A percentile compares a stretch with the other conserved stretches of the same genome.
These are phyloP conservation scores for Calonectria pteridis DNA, from an alignment of 2,329 filamentous ascomycete species.

Conservation along the genomic window DNA sequence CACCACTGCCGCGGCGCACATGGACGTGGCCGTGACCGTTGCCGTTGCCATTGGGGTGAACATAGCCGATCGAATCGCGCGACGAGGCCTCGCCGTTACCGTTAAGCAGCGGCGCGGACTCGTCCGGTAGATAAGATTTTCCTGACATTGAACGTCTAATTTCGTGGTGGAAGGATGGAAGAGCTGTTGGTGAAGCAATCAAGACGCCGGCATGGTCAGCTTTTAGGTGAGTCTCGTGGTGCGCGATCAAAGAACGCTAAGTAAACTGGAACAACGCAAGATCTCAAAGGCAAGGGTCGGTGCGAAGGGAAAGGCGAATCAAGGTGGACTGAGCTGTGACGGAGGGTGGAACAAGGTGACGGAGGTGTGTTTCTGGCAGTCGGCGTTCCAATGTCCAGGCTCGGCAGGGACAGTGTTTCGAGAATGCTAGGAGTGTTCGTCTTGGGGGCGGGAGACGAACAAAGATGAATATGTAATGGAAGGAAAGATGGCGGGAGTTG, in stretches of 20 bases:
- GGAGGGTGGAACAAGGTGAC: not conserved
- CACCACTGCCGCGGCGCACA: constrained; percentile 39
- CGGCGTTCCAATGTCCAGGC: not conserved
- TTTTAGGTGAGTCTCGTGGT: constrained; percentile 11
- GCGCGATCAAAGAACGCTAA: not conserved
- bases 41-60: constrained; percentile 29
- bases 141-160: constrained; percentile 50
- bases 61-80: constrained; percentile 30
- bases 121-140: constrained; percentile 45
- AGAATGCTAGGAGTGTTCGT: constrained; percentile 7
- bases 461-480: constrained; percentile 6
- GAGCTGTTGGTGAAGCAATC: constrained; percentile 41
- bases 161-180: constrained; percentile 40
- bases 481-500: not conserved
- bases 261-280: not conserved
- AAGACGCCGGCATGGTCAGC: constrained; percentile 49
- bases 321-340: not conserved
- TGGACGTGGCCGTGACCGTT: constrained; percentile 43
- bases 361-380: not conserved
- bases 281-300: constrained; percentile 10
- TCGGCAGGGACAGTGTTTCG: constrained; percentile 14
- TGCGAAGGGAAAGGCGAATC: not conserved
- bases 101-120: constrained; percentile 59
- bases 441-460: constrained; percentile 4
- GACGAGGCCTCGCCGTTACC: constrained; percentile 50